A percentile compares a stretch with the other conserved stretches of the same genome.
Conservation (phyloP, 2,329 filamentous ascomycete genomes). For the Ascochyta rabiei region DNA sequence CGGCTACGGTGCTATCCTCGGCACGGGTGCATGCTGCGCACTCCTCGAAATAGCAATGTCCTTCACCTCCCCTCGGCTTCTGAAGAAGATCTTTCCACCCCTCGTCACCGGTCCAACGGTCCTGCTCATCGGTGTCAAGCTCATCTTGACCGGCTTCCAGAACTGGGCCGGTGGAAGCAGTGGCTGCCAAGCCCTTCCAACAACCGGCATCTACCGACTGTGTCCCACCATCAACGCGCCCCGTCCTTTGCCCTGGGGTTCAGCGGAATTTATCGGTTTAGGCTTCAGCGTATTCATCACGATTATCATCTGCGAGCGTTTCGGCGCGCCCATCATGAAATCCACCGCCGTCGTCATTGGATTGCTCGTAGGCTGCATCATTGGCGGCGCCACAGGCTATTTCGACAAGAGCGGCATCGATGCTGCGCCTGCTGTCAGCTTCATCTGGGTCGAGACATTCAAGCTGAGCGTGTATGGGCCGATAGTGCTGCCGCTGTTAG, state of each 20-base stretch:
- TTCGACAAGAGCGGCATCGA: conserved; percentile 77
- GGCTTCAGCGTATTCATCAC: conserved; percentile 81
- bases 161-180: conserved; percentile 80
- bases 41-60: conserved; percentile 74
- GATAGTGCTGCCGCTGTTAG: conserved; percentile 72
- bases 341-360: conserved; percentile 77
- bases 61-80: conserved; percentile 71
- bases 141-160: conserved; percentile 74
- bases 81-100: conserved; percentile 78
- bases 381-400: conserved; percentile 78
- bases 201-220: conserved; percentile 62
- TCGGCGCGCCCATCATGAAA: conserved; percentile 85
- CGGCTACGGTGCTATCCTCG: conserved; percentile 76
- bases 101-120: conserved; percentile 74
- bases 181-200: conserved; percentile 54
- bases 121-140: conserved; percentile 72
- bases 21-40: conserved; percentile 61
- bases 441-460: conserved; percentile 82
- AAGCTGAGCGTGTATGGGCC: conserved; percentile 73
- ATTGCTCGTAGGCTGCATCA: conserved; percentile 76
- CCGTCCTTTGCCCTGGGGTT: conserved; percentile 76
- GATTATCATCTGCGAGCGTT: conserved; percentile 80
- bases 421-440: conserved; percentile 71
- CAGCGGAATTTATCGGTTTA: conserved; percentile 76
- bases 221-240: conserved; percentile 70